Evolutionary conservation across 164 flowering plant species (phyloP).

Genomic region (Stephania yunnanensis): DNA sequence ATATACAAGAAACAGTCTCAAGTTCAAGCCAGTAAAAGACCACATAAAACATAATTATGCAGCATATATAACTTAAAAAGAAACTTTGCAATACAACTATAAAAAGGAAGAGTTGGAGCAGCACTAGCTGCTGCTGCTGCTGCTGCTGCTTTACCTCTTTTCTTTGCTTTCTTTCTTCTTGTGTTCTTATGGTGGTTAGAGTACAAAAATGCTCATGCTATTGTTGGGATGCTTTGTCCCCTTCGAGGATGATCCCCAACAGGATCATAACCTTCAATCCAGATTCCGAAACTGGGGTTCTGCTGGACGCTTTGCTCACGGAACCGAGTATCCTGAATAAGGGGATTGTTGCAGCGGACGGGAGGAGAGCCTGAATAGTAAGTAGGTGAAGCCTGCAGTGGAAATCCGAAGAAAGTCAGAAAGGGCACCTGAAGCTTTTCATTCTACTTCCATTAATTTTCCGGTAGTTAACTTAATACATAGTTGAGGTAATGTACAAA

Average conservation of each 20-base stretch:
- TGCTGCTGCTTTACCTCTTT: background rate
- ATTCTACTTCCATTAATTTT: background rate
- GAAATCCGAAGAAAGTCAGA: background rate
- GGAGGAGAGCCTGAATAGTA: conserved; percentile 24
- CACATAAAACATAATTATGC: background rate
- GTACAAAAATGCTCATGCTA: conserved; percentile 14
- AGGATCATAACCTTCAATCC: conserved; percentile 8
- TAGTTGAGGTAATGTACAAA: background rate
- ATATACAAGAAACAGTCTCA: background rate
- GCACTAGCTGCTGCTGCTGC: background rate
- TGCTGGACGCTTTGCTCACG: conserved; percentile 14
- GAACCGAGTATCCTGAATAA: conserved; percentile 21
- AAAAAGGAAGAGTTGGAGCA: background rate
- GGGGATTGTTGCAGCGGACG: conserved; percentile 22
- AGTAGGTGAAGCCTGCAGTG: conserved; percentile 23
- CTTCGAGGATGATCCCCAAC: conserved; percentile 8
- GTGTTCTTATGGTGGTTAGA: background rate
- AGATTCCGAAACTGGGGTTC: conserved; percentile 6
- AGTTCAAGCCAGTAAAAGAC: background rate
- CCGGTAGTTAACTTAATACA: background rate
- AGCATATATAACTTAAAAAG: conserved; percentile 2
- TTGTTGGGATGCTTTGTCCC: conserved; percentile 16
- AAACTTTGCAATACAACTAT: conserved; percentile 5
- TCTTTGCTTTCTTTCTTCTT: background rate
- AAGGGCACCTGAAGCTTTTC: background rate